These are phyloP conservation scores for Laetiporus sulphureus DNA, from an alignment of 1,284 basidiomycete genomes.

Conservation along the genomic window DNA sequence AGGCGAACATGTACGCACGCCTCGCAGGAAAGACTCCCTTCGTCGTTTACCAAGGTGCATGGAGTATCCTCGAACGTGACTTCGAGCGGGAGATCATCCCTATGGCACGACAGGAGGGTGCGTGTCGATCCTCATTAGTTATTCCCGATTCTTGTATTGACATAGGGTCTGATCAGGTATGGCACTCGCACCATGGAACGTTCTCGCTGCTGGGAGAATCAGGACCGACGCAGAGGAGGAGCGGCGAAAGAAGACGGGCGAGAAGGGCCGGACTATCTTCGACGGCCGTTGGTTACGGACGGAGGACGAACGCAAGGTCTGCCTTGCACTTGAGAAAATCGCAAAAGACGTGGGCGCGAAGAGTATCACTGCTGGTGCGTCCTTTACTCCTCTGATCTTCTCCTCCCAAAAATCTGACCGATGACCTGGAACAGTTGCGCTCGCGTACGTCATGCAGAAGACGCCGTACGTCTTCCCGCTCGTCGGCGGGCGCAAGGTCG, in stretches of 20 bases:
- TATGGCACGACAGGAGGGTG: conserved; percentile 38
- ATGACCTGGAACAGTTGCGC: conserved; percentile 25
- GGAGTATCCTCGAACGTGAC: conserved; percentile 37
- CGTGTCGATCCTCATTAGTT: too few relatives aligned
- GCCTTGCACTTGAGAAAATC: conserved; percentile 36
- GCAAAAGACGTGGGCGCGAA: conserved; percentile 34
- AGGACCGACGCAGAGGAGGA: neutral
- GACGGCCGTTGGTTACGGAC: conserved; percentile 31
- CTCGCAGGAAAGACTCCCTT: conserved; percentile 40
- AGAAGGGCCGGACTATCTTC: conserved; percentile 18
- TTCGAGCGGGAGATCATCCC: conserved; percentile 48
- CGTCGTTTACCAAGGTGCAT: conserved; percentile 42
- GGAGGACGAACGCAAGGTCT: conserved; percentile 32
- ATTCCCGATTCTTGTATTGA: too few relatives aligned
- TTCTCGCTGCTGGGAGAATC: neutral
- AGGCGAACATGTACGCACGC: conserved; percentile 44
- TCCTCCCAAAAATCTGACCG: neutral
- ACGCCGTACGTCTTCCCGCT: conserved; percentile 7
- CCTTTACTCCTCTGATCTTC: too few relatives aligned
- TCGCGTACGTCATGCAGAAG: conserved; percentile 29
- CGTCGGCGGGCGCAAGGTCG: conserved; percentile 7
- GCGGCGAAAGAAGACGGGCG: neutral
- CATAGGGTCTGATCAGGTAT: too few relatives aligned
- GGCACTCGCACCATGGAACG: conserved; percentile 4
- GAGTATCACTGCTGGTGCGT: conserved; percentile 29